These are phyloP conservation scores for Macrocybe gigantea DNA, from an alignment of 768 basidiomycete species.

Conservation along the genomic window DNA sequence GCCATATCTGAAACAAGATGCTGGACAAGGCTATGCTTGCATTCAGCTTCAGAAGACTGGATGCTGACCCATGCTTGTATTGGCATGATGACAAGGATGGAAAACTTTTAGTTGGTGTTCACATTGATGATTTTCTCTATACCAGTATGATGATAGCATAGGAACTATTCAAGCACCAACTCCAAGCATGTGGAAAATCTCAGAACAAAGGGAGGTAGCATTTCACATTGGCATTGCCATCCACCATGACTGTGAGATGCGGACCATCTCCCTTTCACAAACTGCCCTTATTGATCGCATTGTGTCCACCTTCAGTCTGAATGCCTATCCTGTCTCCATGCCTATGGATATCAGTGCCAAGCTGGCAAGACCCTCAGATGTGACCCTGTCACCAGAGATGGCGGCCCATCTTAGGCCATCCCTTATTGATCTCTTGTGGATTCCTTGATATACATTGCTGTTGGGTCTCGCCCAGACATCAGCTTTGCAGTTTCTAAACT, in stretches of 20 bases:
- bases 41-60: slow-evolving; percentile 22
- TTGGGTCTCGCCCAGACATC: not conserved
- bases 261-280: slow-evolving; percentile 17
- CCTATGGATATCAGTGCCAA: slow-evolving; percentile 18
- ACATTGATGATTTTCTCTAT: slow-evolving; percentile 28
- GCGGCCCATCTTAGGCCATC: not conserved
- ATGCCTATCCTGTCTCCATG: slow-evolving; percentile 9
- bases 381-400: not conserved
- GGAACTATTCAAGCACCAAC: slow-evolving; percentile 18
- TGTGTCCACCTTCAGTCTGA: slow-evolving; percentile 11
- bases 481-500: not conserved
- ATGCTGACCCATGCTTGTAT: slow-evolving; percentile 28
- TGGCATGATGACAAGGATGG: slow-evolving; percentile 6
- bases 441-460: not conserved
- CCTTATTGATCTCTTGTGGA: not conserved
- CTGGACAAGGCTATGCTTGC: slow-evolving; percentile 14
- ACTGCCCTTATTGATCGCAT: slow-evolving; percentile 19
- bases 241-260: slow-evolving; percentile 11
- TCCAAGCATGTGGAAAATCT: slow-evolving; percentile 23
- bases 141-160: slow-evolving; percentile 6
- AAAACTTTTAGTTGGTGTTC: slow-evolving; percentile 21
- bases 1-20: slow-evolving; percentile 26
- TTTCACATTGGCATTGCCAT: slow-evolving; percentile 28
- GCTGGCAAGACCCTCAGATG: slow-evolving; percentile 9
- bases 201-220: slow-evolving; percentile 19